Evolutionary conservation across 2,329 filamentous ascomycete genomes (phyloP).

Genomic region (Drechslerella coelobrocha): DNA sequence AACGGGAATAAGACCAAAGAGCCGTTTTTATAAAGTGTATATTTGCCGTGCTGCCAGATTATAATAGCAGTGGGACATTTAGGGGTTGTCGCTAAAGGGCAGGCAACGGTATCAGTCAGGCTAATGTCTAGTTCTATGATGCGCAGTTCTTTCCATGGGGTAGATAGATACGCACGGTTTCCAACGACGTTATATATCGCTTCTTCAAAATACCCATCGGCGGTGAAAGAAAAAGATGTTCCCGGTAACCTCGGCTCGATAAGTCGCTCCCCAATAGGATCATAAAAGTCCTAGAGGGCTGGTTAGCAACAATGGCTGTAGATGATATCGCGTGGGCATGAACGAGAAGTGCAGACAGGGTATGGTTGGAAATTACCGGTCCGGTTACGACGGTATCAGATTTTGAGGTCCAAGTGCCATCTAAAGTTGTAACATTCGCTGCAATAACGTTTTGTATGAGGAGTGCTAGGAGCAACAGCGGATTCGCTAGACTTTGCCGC

Average conservation of each 20-base stretch:
- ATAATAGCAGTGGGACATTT: constrained; percentile 70
- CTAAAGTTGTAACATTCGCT: constrained; percentile 62
- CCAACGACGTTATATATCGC: constrained; percentile 73
- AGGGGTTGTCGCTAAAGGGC: constrained; percentile 64
- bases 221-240: constrained; percentile 76
- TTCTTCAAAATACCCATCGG: constrained; percentile 71
- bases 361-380: constrained; percentile 63
- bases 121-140: constrained; percentile 5
- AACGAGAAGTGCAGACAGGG: background rate
- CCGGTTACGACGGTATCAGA: constrained; percentile 73
- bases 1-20: constrained; percentile 69
- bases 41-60: constrained; percentile 76
- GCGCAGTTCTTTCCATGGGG: background rate
- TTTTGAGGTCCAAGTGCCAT: constrained; percentile 77
- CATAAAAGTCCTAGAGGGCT: constrained; percentile 69
- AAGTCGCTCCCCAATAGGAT: constrained; percentile 70
- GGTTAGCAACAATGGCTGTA: background rate
- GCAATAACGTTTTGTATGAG: constrained; percentile 57
- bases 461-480: constrained; percentile 13
- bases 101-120: constrained; percentile 34
- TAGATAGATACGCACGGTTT: constrained; percentile 66
- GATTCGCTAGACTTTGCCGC: constrained; percentile 12
- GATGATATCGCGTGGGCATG: constrained; percentile 22
- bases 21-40: constrained; percentile 65
- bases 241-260: constrained; percentile 72